Percentiles rank a stretch among this genome's conserved stretches.
Evolutionary conservation across 768 basidiomycete species (phyloP).

Genomic region (Lactifluus subvellereus): DNA sequence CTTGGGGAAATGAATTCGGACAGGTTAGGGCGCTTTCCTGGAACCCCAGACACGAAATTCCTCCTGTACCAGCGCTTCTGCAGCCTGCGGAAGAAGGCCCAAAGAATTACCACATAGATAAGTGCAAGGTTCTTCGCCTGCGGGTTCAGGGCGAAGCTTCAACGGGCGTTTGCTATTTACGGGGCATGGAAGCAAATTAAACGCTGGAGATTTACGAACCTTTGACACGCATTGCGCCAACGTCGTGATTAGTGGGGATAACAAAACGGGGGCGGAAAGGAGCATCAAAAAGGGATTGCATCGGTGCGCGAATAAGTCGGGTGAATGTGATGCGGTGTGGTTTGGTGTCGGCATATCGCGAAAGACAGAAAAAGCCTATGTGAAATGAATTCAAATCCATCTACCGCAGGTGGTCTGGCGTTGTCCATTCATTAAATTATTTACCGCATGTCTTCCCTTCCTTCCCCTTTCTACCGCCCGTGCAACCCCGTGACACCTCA

Average conservation of each 20-base stretch:
- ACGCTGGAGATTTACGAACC: slow-evolving; percentile 7
- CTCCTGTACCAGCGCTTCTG: slow-evolving; percentile 66
- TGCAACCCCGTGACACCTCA: neutral
- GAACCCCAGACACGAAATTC: slow-evolving; percentile 83
- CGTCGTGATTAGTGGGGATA: slow-evolving; percentile 43
- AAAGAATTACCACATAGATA: slow-evolving; percentile 98
- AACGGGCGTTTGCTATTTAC: slow-evolving; percentile 5
- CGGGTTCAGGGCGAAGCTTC: slow-evolving; percentile 14
- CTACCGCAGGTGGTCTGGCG: neutral
- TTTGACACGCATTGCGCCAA: slow-evolving; percentile 36
- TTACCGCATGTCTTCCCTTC: neutral
- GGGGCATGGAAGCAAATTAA: slow-evolving; percentile 11
- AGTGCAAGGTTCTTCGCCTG: slow-evolving; percentile 50
- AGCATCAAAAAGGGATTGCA: slow-evolving; percentile 4
- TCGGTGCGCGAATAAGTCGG: slow-evolving; percentile 1
- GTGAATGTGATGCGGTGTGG: neutral
- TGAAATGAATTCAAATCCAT: no score
- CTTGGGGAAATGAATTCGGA: slow-evolving; percentile 22
- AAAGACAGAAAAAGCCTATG: neutral
- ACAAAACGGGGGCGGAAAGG: slow-evolving; percentile 25
- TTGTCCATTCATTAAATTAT: neutral
- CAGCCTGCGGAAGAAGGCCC: slow-evolving; percentile 72
- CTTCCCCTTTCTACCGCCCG: no score
- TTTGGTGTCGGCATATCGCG: neutral
- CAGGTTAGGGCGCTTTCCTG: slow-evolving; percentile 37